Conservation (phyloP, 2,329 filamentous ascomycete genomes). For the Pyrenochaeta sp. region DNA sequence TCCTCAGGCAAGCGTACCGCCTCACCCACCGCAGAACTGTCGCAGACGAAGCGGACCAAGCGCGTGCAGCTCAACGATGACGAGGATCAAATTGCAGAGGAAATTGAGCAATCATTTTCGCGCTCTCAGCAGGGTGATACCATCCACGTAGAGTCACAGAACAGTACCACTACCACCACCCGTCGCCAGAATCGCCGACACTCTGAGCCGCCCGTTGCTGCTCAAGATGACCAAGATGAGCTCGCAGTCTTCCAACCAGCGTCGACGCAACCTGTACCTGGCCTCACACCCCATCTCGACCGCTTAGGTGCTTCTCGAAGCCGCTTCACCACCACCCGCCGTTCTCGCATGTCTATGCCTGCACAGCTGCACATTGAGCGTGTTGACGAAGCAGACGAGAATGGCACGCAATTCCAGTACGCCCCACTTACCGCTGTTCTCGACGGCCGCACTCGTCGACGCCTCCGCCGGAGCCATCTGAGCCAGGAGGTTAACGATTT, state of each 20-base stretch:
- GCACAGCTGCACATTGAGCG: constrained; percentile 39
- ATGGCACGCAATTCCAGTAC: constrained; percentile 41
- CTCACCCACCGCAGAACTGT: constrained; percentile 34
- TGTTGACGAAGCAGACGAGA: constrained; percentile 32
- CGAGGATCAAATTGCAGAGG: constrained; percentile 43
- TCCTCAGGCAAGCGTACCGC: constrained; percentile 38
- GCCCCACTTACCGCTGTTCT: constrained; percentile 44
- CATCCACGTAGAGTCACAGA: constrained; percentile 21
- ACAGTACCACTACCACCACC: constrained; percentile 18
- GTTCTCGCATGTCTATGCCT: constrained; percentile 47
- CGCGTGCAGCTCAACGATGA: constrained; percentile 39
- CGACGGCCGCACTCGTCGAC: constrained; percentile 45
- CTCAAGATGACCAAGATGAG: constrained; percentile 27
- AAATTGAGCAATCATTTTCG: constrained; percentile 40
- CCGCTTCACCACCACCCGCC: constrained; percentile 36
- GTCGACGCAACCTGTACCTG: constrained; percentile 37
- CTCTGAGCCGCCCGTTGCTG: constrained; percentile 43
- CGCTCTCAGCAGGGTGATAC: constrained; percentile 32
- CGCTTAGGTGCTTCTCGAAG: constrained; percentile 36
- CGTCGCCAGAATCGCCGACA: constrained; percentile 40
- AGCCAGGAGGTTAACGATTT: constrained; percentile 53
- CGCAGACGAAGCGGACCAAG: constrained; percentile 45
- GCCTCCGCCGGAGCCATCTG: constrained; percentile 51
- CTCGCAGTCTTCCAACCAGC: constrained; percentile 26
- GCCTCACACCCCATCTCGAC: constrained; percentile 44